phyloP scores from a whole-genome alignment of 2,329 filamentous ascomycete genomes.

The Bipolaris bicolor region DNA sequence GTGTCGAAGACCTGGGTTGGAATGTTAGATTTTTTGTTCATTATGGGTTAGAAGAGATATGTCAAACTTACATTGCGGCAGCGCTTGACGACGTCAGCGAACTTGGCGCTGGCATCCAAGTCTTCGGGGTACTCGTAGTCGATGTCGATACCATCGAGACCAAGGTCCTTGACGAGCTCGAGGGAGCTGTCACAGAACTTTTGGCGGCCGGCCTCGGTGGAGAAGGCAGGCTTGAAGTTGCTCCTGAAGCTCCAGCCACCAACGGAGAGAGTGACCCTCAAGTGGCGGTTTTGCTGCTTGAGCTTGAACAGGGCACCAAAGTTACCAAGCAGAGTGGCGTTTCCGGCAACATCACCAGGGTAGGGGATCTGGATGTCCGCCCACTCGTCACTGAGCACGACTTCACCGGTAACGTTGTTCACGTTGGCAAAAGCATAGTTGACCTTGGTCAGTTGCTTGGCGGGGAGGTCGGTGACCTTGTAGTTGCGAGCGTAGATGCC shows the following conservation, averaged over 20 bases:
- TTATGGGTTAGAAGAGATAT: not conserved
- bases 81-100: slow-evolving; percentile 46
- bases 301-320: slow-evolving; percentile 77
- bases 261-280: slow-evolving; percentile 81
- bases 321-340: slow-evolving; percentile 74
- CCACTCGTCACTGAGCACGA: slow-evolving; percentile 34
- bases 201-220: slow-evolving; percentile 64
- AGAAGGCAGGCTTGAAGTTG: slow-evolving; percentile 76
- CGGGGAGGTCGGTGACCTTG: slow-evolving; percentile 80
- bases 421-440: slow-evolving; percentile 92
- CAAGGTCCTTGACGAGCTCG: slow-evolving; percentile 77
- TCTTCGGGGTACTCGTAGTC: slow-evolving; percentile 56
- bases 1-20: slow-evolving; percentile 42
- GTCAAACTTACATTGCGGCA: slow-evolving; percentile 41
- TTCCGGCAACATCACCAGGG: slow-evolving; percentile 66
- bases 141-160: slow-evolving; percentile 63
- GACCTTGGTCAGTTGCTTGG: slow-evolving; percentile 82
- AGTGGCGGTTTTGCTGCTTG: slow-evolving; percentile 75
- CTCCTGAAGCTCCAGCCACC: slow-evolving; percentile 78
- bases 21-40: not conserved
- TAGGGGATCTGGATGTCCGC: slow-evolving; percentile 66
- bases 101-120: slow-evolving; percentile 44
- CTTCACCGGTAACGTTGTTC: slow-evolving; percentile 76
- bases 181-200: slow-evolving; percentile 74
- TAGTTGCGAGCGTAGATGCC: slow-evolving; percentile 84